Percentiles rank a stretch among this genome's conserved stretches.
phyloP scores from a whole-genome alignment of 2,329 filamentous ascomycete genomes.

The Aureobasidium sp. region DNA sequence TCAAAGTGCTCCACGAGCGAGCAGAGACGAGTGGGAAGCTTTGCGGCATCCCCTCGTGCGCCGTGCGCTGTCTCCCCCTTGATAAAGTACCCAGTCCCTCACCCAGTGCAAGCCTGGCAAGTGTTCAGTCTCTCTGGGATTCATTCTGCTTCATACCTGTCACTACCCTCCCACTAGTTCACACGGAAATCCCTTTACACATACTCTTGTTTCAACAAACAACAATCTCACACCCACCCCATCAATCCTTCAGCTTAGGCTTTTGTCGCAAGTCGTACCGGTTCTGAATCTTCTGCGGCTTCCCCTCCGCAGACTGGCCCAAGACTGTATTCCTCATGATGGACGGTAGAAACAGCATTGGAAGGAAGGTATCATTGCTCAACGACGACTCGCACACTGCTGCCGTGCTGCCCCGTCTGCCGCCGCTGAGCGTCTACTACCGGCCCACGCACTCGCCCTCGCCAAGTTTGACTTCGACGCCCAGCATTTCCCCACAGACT shows the following conservation, averaged over 20 bases:
- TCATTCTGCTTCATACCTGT: neutral
- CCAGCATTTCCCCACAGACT: slow-evolving; percentile 36
- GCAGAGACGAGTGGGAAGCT: slow-evolving; percentile 4
- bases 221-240: neutral
- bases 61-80: neutral
- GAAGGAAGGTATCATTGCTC: slow-evolving; percentile 42
- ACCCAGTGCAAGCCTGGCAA: neutral
- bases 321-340: slow-evolving; percentile 30
- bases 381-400: slow-evolving; percentile 33
- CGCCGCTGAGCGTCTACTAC: slow-evolving; percentile 22
- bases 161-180: neutral
- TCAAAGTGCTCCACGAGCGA: slow-evolving; percentile 9
- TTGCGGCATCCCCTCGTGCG: slow-evolving; percentile 9
- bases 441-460: slow-evolving; percentile 29
- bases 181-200: neutral
- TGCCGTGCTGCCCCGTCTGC: slow-evolving; percentile 13
- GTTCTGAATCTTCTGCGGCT: neutral
- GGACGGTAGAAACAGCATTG: slow-evolving; percentile 44
- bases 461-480: slow-evolving; percentile 35
- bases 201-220: neutral
- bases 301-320: neutral
- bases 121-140: neutral
- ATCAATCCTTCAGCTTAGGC: too few relatives aligned
- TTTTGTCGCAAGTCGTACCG: neutral
- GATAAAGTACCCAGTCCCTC: slow-evolving; percentile 9